Percentiles rank a stretch among this genome's conserved stretches.
These are phyloP conservation scores for Sordaria brevicollis DNA, from an alignment of 495 filamentous ascomycete species.

Conservation along the genomic window DNA sequence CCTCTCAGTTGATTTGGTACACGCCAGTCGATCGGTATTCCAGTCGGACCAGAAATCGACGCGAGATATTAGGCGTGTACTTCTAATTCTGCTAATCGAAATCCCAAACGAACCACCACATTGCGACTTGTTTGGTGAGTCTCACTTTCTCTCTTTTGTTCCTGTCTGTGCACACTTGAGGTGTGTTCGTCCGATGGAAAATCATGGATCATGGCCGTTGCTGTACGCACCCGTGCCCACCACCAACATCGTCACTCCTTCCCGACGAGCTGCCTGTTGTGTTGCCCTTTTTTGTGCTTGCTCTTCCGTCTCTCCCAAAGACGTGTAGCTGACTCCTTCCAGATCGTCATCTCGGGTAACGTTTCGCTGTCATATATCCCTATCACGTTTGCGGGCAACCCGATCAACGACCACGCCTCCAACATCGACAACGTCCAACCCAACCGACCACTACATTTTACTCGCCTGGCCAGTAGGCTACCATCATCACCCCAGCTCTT, in stretches of 20 bases:
- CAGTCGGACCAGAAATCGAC: not conserved
- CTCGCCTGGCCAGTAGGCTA: not conserved
- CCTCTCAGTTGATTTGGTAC: not conserved
- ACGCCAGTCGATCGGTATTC: not conserved
- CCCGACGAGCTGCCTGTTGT: not conserved
- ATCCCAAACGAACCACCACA: not conserved
- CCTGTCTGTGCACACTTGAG: not conserved
- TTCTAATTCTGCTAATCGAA: not conserved
- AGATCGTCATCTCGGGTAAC: not conserved
- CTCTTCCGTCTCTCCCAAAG: not conserved
- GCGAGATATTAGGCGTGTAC: not conserved
- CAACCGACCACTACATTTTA: not conserved
- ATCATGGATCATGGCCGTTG: not conserved
- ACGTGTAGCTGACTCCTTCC: conserved; percentile 9
- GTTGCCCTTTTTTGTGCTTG: not conserved
- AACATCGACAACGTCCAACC: not conserved
- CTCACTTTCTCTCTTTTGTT: not conserved
- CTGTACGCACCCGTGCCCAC: not conserved
- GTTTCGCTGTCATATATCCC: not conserved
- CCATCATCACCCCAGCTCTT: not conserved
- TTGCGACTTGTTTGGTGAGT: conserved; percentile 6
- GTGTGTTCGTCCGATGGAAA: not conserved
- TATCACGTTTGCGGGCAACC: not conserved
- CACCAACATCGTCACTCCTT: conserved; percentile 8
- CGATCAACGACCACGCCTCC: not conserved